Conservation (phyloP, 2,329 filamentous ascomycete species). For the Berkeleyomyces rouxiae region DNA sequence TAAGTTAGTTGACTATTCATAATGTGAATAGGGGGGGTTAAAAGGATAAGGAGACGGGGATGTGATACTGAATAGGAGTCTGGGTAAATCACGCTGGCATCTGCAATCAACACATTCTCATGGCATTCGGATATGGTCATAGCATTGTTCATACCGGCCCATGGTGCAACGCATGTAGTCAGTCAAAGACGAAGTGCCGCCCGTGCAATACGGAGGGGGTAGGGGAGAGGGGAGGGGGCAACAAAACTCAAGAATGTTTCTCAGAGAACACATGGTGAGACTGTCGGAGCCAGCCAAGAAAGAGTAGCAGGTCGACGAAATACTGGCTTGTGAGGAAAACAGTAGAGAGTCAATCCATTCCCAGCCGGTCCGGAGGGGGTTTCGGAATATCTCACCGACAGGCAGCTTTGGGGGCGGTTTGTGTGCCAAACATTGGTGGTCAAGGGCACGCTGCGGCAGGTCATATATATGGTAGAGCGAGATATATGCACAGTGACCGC, state of each 20-base stretch:
- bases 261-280: background rate
- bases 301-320: background rate
- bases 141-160: conserved; percentile 1
- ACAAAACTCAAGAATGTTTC: conserved; percentile 30
- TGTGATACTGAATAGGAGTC: conserved; percentile 16
- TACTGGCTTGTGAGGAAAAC: conserved; percentile 3
- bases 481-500: background rate
- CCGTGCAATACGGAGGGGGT: conserved; percentile 9
- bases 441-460: conserved; percentile 8
- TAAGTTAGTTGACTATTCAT: background rate
- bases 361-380: conserved; percentile 28
- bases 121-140: conserved; percentile 1
- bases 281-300: background rate
- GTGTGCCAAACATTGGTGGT: conserved; percentile 20
- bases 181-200: conserved; percentile 2
- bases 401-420: conserved; percentile 24
- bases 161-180: conserved; percentile 10
- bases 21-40: conserved; percentile 18
- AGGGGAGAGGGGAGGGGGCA: conserved; percentile 26
- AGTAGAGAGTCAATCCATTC: conserved; percentile 24
- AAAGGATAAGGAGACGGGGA: conserved; percentile 16
- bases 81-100: conserved; percentile 7
- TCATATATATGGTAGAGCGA: background rate
- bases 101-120: background rate
- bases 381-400: conserved; percentile 58